A percentile compares a stretch with the other conserved stretches of the same genome.
phyloP scores from a whole-genome alignment of 1,284 basidiomycete genomes.

The Agroathelia rolfsii region DNA sequence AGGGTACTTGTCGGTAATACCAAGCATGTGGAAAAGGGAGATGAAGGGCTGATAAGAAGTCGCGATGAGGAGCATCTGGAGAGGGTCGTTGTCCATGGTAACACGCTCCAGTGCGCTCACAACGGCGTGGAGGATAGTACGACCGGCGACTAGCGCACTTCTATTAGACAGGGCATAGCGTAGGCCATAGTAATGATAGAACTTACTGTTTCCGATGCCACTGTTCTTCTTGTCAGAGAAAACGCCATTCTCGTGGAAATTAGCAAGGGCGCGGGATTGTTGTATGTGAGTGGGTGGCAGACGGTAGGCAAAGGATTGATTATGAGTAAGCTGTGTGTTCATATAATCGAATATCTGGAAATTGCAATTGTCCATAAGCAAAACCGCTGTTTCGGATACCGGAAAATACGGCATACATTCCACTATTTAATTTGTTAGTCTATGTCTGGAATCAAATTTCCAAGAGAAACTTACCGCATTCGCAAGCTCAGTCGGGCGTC shows the following conservation, averaged over 20 bases:
- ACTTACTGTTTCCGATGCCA: constrained; percentile 69
- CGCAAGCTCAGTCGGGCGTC: constrained; percentile 52
- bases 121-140: constrained; percentile 65
- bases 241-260: constrained; percentile 72
- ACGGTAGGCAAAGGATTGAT: constrained; percentile 65
- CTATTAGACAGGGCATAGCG: not conserved
- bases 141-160: constrained; percentile 57
- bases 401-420: constrained; percentile 39
- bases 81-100: constrained; percentile 66
- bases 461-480: constrained; percentile 49
- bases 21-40: constrained; percentile 74
- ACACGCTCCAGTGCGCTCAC: constrained; percentile 63
- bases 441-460: constrained; percentile 3
- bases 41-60: constrained; percentile 86
- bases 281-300: constrained; percentile 60
- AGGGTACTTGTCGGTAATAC: constrained; percentile 44
- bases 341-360: constrained; percentile 66
- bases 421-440: constrained; percentile 30
- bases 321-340: constrained; percentile 68
- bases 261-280: constrained; percentile 60
- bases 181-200: constrained; percentile 4
- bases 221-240: constrained; percentile 55
- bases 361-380: not conserved
- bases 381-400: constrained; percentile 3
- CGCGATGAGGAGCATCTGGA: constrained; percentile 67